Conservation (phyloP, 306 rosid species). For the Alnus rubra region DNA sequence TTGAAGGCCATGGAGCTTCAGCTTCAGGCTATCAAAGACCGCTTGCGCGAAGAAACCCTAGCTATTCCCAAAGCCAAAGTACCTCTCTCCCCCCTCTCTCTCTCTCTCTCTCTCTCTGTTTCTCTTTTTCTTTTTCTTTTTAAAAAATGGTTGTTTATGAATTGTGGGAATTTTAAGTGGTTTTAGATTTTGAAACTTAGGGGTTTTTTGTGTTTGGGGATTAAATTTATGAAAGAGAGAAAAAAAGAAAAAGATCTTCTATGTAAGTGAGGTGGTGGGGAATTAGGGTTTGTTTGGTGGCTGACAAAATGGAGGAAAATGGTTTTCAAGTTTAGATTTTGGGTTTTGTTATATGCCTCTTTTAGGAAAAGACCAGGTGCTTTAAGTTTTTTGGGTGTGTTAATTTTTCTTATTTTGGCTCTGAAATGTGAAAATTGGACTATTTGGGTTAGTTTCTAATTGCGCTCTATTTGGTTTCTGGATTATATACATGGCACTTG, state of each 20-base stretch:
- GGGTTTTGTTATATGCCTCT: background rate
- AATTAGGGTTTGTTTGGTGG: constrained; percentile 5
- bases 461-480: background rate
- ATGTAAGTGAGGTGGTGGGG: background rate
- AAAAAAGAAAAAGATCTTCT: background rate
- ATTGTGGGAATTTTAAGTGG: background rate
- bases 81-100: constrained; percentile 4
- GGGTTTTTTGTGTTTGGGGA: background rate
- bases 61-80: constrained; percentile 90
- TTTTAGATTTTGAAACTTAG: background rate
- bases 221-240: background rate
- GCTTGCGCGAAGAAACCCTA: constrained; percentile 71
- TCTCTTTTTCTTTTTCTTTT: background rate
- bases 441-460: background rate
- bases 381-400: background rate
- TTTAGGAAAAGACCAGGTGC: background rate
- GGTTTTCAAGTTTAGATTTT: background rate
- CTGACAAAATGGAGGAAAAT: background rate
- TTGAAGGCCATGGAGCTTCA: constrained; percentile 82
- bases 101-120: too few species aligned
- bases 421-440: background rate
- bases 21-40: constrained; percentile 79
- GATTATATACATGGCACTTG: background rate
- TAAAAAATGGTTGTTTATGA: background rate
- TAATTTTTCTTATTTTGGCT: background rate